phyloP scores from a whole-genome alignment of 2,329 filamentous ascomycete genomes.

The Rhexocercosporidium sp. region DNA sequence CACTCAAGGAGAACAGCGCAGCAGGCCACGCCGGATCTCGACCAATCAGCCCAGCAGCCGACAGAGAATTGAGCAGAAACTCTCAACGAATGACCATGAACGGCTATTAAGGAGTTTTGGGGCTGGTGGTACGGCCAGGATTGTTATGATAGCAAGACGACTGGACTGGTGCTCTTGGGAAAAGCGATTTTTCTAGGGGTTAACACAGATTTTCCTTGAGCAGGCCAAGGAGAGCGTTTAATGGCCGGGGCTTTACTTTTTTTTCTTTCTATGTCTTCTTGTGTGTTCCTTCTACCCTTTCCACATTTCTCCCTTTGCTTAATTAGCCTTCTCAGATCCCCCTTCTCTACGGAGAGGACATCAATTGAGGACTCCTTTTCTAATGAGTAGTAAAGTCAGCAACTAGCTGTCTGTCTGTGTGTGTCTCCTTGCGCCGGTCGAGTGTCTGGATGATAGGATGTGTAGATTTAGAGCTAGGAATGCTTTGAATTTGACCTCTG shows the following conservation, averaged over 20 bases:
- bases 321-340: slow-evolving; percentile 43
- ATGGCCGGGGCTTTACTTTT: slow-evolving; percentile 39
- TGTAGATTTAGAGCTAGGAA: slow-evolving; percentile 27
- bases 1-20: slow-evolving; percentile 96
- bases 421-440: slow-evolving; percentile 19
- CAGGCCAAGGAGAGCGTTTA: slow-evolving; percentile 39
- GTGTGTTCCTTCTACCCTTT: slow-evolving; percentile 33
- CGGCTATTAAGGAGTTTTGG: slow-evolving; percentile 73
- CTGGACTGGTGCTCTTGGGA: slow-evolving; percentile 32
- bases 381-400: slow-evolving; percentile 35
- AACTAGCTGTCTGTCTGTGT: slow-evolving; percentile 1
- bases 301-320: slow-evolving; percentile 43
- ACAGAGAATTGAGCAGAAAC: slow-evolving; percentile 94
- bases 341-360: slow-evolving; percentile 3
- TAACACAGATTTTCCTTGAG: slow-evolving; percentile 37
- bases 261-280: slow-evolving; percentile 40
- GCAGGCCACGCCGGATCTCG: slow-evolving; percentile 76
- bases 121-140: slow-evolving; percentile 18
- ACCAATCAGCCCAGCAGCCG: slow-evolving; percentile 93
- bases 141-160: slow-evolving; percentile 40
- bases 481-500: slow-evolving; percentile 10
- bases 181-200: slow-evolving; percentile 37
- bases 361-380: slow-evolving; percentile 39
- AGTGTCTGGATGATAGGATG: slow-evolving; percentile 15
- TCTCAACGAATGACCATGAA: slow-evolving; percentile 99